phyloP scores from a whole-genome alignment of 495 filamentous ascomycete genomes.

The Margaritispora aquatica region DNA sequence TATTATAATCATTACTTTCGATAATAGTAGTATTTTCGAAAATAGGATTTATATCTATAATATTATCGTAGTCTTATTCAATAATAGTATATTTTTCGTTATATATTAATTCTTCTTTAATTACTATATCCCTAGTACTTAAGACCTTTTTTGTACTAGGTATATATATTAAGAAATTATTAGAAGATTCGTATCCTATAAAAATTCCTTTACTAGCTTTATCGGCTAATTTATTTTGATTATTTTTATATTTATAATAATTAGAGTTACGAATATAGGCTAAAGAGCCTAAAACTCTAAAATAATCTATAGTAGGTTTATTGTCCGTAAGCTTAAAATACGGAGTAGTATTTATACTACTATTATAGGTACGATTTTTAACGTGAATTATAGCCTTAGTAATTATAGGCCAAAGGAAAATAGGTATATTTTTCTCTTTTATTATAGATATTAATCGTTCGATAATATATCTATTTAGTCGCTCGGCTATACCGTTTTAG shows the following conservation, averaged over 20 bases:
- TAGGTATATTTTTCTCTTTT: slow-evolving; percentile 6
- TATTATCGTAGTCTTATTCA: slow-evolving; percentile 3
- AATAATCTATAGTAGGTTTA: slow-evolving; percentile 6
- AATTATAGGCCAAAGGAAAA: slow-evolving; percentile 9
- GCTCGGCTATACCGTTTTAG: slow-evolving; percentile 5
- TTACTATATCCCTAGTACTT: slow-evolving; percentile 6
- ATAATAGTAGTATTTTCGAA: background rate
- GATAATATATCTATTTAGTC: slow-evolving; percentile 8
- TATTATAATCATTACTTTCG: background rate
- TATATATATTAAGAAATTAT: slow-evolving; percentile 11
- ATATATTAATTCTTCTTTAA: slow-evolving; percentile 11
- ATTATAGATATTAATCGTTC: slow-evolving; percentile 2
- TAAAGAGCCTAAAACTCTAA: slow-evolving; percentile 9
- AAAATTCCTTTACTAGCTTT: slow-evolving; percentile 7
- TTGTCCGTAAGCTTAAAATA: background rate
- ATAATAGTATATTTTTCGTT: slow-evolving; percentile 9
- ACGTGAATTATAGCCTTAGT: slow-evolving; percentile 4
- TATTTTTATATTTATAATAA: slow-evolving; percentile 3
- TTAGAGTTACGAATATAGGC: slow-evolving; percentile 1
- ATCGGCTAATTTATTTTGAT: background rate
- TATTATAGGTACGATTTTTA: slow-evolving; percentile 13
- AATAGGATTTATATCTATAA: slow-evolving; percentile 1
- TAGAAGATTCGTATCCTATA: slow-evolving; percentile 8
- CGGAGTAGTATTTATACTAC: slow-evolving; percentile 7
- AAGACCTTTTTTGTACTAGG: slow-evolving; percentile 7